These are phyloP conservation scores for sunflower (Helianthus annuus) DNA, from an alignment of 129 eudicot genomes.

Conservation along the genomic window DNA sequence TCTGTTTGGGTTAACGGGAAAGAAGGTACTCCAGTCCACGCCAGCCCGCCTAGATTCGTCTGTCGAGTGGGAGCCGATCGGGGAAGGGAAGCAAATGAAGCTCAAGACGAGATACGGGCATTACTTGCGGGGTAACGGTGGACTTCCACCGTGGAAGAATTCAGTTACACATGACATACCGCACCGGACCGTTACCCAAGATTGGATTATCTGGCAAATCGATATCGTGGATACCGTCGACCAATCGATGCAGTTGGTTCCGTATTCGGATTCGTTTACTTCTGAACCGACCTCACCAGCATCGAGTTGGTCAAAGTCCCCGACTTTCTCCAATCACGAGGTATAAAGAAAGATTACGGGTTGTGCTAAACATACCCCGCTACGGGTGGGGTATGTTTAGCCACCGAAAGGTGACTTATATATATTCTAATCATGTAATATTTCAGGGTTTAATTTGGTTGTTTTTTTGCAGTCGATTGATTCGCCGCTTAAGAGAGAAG, in stretches of 20 bases:
- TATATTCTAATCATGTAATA: neutral
- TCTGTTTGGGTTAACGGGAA: constrained; percentile 70
- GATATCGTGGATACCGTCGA: constrained; percentile 46
- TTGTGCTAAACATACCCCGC: no score
- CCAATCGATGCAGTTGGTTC: constrained; percentile 31
- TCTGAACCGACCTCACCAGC: constrained; percentile 46
- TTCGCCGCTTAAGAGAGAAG: constrained; percentile 54
- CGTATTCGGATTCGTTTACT: constrained; percentile 39
- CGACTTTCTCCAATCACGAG: constrained; percentile 60
- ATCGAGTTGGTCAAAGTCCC: constrained; percentile 18
- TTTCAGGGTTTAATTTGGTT: neutral
- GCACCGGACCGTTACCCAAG: constrained; percentile 60
- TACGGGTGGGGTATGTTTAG: no score
- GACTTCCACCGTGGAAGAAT: constrained; percentile 77
- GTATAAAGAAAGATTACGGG: constrained; percentile 25
- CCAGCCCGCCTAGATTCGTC: constrained; percentile 63
- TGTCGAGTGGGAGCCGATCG: constrained; percentile 69
- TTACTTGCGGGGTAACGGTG: constrained; percentile 60
- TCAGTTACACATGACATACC: constrained; percentile 79
- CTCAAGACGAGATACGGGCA: constrained; percentile 62
- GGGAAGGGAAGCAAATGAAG: constrained; percentile 48
- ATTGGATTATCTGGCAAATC: constrained; percentile 73
- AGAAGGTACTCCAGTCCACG: constrained; percentile 58
- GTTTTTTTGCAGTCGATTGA: constrained; percentile 54
- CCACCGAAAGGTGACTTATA: neutral